A percentile compares a stretch with the other conserved stretches of the same genome.
Evolutionary conservation across 2,329 filamentous ascomycete genomes (phyloP).

Genomic region (Fusarium incarnatum): DNA sequence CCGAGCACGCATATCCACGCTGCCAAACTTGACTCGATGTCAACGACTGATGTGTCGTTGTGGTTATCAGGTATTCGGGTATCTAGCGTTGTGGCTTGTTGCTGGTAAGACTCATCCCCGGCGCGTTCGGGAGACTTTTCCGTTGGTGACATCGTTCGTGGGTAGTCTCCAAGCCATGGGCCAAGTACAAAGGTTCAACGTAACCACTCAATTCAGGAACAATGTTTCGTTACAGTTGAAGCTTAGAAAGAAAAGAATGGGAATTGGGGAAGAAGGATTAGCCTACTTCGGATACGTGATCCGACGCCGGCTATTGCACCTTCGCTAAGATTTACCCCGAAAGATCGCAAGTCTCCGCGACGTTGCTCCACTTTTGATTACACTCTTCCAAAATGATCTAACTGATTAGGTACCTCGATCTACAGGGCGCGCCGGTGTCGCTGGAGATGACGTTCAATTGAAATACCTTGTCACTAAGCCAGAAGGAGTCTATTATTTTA

Average conservation of each 20-base stretch:
- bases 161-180: neutral
- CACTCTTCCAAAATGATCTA: neutral
- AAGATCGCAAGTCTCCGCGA: conserved; percentile 8
- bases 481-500: neutral
- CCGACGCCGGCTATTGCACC: conserved; percentile 23
- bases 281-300: neutral
- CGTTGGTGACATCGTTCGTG: neutral
- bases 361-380: conserved; percentile 1
- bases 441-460: neutral
- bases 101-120: neutral
- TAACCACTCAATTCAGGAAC: rapidly evolving
- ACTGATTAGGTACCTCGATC: neutral
- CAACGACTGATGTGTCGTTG: neutral
- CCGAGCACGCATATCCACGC: conserved; percentile 18
- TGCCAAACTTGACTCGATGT: conserved; percentile 11
- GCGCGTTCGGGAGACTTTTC: neutral
- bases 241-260: rapidly evolving
- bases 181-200: rapidly evolving
- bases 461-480: neutral
- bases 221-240: rapidly evolving
- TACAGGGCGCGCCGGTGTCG: neutral
- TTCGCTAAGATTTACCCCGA: conserved; percentile 1
- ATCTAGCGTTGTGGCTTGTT: neutral
- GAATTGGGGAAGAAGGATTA: neutral
- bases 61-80: neutral